phyloP scores from a whole-genome alignment of 139 green algal species.

The Trebouxia sp. region DNA sequence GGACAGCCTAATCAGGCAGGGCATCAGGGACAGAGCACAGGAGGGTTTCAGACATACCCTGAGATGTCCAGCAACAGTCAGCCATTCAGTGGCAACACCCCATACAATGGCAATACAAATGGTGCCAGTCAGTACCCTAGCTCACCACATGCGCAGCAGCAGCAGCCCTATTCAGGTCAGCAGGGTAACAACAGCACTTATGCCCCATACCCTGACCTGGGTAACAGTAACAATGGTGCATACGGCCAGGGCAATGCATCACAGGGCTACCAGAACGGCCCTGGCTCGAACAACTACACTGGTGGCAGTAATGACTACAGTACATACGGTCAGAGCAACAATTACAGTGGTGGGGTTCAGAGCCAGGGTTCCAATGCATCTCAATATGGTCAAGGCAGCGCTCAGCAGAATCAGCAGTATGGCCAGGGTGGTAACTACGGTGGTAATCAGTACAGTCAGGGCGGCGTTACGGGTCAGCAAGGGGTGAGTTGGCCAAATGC shows the following conservation, averaged over 20 bases:
- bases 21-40: background rate
- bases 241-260: background rate
- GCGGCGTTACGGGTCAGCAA: background rate
- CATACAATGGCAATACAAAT: background rate
- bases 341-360: background rate
- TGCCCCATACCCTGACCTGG: background rate
- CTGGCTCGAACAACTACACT: background rate
- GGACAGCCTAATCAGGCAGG: no score
- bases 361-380: background rate
- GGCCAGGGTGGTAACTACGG: background rate
- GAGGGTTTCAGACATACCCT: constrained; percentile 16
- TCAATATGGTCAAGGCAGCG: background rate
- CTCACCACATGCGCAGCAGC: background rate
- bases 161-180: background rate
- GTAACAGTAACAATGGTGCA: background rate
- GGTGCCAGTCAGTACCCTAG: background rate
- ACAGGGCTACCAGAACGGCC: background rate
- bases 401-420: background rate
- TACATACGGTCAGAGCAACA: background rate
- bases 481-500: constrained; percentile 2
- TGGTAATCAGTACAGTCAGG: background rate
- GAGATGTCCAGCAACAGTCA: constrained; percentile 7
- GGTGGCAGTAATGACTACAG: background rate
- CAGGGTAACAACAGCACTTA: constrained; percentile 2
- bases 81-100: background rate